Evolutionary conservation across 176 grass and related monocot species (phyloP).

Genomic region (Olyra latifolia): DNA sequence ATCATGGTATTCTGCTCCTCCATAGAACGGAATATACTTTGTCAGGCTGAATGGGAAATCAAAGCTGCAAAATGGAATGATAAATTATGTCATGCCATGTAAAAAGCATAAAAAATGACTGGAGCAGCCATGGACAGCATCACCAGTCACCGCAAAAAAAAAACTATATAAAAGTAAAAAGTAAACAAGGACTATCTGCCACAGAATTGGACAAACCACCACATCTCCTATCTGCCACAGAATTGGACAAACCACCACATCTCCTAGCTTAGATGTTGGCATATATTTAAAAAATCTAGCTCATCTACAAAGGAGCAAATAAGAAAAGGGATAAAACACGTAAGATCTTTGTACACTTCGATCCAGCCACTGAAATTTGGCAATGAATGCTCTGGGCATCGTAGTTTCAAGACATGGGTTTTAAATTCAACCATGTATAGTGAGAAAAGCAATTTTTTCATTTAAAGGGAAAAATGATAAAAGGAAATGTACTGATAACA

Average conservation of each 20-base stretch:
- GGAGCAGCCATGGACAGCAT: background rate
- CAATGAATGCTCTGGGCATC: background rate
- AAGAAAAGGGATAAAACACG: background rate
- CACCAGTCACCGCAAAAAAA: background rate
- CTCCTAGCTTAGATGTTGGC: background rate
- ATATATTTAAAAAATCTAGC: background rate
- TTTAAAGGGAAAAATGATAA: background rate
- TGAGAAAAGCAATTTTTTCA: background rate
- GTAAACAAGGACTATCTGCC: background rate
- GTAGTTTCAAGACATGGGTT: background rate
- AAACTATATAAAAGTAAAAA: background rate
- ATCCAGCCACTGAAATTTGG: background rate
- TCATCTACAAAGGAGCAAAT: background rate
- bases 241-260: background rate
- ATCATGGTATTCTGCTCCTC: conserved; percentile 96
- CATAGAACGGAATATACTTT: conserved; percentile 94
- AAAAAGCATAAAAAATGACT: background rate
- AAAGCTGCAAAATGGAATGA: conserved; percentile 54
- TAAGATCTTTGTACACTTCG: background rate
- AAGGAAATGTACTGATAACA: background rate
- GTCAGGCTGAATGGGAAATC: conserved; percentile 86
- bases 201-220: no score
- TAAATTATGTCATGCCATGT: background rate
- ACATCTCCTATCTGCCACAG: background rate
- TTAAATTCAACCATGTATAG: background rate